Conservation (phyloP, 75 land plant species). For the Picea sitchensis region DNA sequence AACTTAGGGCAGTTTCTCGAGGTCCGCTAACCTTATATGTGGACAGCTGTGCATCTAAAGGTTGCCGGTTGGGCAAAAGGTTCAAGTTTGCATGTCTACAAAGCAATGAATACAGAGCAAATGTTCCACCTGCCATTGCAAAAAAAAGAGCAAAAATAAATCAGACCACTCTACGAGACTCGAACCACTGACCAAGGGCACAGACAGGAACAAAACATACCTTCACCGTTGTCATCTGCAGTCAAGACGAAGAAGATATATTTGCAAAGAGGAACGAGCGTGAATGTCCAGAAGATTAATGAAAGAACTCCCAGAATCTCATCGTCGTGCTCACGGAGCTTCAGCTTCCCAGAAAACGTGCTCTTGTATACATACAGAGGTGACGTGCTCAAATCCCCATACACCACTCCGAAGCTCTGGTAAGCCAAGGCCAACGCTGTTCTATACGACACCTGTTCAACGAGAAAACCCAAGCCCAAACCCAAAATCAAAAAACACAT, state of each 20-base stretch:
- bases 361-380: conserved; percentile 73
- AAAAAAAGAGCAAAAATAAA: not conserved
- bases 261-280: conserved; percentile 56
- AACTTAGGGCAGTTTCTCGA: conserved; percentile 20
- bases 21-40: conserved; percentile 11
- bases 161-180: not conserved
- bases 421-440: conserved; percentile 39
- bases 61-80: conserved; percentile 23
- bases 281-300: conserved; percentile 64
- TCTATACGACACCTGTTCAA: conserved; percentile 7
- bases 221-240: conserved; percentile 90
- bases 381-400: conserved; percentile 65
- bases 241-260: conserved; percentile 59
- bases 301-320: conserved; percentile 65
- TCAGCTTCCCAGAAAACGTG: conserved; percentile 55
- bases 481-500: no score
- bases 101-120: conserved; percentile 60
- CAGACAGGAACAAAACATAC: conserved; percentile 11
- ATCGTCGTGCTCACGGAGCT: conserved; percentile 28
- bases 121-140: conserved; percentile 49
- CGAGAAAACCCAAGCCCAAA: no score
- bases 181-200: not conserved
- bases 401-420: conserved; percentile 83
- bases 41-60: conserved; percentile 30
- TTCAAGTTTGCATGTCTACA: conserved; percentile 47